Conservation (phyloP, 495 filamentous ascomycete genomes). For the Astrothelium subdiscretum region DNA sequence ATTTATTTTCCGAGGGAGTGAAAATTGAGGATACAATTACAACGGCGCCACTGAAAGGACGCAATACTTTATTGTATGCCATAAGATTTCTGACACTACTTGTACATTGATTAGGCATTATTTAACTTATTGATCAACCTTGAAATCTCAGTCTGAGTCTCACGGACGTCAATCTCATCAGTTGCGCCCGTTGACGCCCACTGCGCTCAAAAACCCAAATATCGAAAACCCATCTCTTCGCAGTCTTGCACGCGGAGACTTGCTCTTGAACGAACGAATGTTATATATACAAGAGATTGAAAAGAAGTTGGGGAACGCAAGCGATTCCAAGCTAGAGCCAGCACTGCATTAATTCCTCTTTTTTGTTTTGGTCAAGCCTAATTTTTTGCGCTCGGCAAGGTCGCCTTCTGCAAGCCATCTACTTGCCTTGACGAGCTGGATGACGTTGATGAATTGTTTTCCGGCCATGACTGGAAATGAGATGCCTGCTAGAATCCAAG, state of each 20-base stretch:
- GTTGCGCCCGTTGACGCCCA: too few species aligned
- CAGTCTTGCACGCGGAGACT: too few species aligned
- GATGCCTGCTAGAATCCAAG: slow-evolving; percentile 78
- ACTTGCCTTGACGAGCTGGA: slow-evolving; percentile 90
- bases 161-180: too few species aligned
- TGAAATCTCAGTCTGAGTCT: too few species aligned
- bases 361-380: slow-evolving; percentile 32
- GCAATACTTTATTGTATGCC: too few species aligned
- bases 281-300: not conserved
- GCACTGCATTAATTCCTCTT: not conserved
- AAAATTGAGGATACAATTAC: too few species aligned
- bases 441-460: slow-evolving; percentile 89
- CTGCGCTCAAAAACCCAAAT: too few species aligned
- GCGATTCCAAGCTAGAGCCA: not conserved
- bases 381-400: slow-evolving; percentile 40
- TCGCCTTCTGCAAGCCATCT: slow-evolving; percentile 89
- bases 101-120: not conserved
- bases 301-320: not conserved
- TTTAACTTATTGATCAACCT: too few species aligned
- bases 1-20: too few species aligned
- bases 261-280: not conserved
- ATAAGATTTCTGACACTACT: too few species aligned
- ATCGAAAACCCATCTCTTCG: not conserved
- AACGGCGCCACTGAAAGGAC: too few species aligned
- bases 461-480: slow-evolving; percentile 74